Evolutionary conservation across 352 stramenopile genomes (phyloP).

Genomic region (Globisporangium okanoganense): DNA sequence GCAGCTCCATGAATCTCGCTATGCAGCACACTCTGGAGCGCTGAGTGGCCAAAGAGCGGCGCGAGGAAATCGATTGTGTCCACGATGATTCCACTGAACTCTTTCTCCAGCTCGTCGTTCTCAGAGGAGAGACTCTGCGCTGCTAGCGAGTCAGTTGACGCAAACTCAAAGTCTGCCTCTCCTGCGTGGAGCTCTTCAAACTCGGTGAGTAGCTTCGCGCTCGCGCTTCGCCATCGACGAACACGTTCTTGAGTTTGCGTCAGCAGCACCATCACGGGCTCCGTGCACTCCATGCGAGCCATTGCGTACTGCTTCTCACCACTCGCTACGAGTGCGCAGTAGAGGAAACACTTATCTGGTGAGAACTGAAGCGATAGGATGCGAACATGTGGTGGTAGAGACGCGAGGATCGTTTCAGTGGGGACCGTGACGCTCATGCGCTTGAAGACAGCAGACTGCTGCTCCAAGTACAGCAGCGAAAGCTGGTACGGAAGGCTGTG

Average conservation of each 20-base stretch:
- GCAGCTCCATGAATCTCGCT: conserved; percentile 40
- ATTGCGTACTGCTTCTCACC: conserved; percentile 42
- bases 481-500: conserved; percentile 67
- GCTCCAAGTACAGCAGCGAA: conserved; percentile 56
- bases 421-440: conserved; percentile 40
- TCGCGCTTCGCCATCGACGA: conserved; percentile 31
- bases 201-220: conserved; percentile 31
- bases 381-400: conserved; percentile 32
- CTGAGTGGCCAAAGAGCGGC: conserved; percentile 50
- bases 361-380: conserved; percentile 68
- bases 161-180: conserved; percentile 43
- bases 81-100: conserved; percentile 47
- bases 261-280: conserved; percentile 22
- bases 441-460: conserved; percentile 63
- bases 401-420: conserved; percentile 37
- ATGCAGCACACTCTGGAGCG: conserved; percentile 32
- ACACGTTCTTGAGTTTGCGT: conserved; percentile 28
- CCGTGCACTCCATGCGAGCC: conserved; percentile 60
- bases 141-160: conserved; percentile 7
- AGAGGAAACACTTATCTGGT: conserved; percentile 62
- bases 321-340: conserved; percentile 32
- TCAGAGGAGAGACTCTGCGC: conserved; percentile 1
- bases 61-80: conserved; percentile 41
- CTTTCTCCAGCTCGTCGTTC: conserved; percentile 42
- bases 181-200: conserved; percentile 33